Evolutionary conservation across 2,329 filamentous ascomycete species (phyloP).

Genomic region (Blastomyces silverae): DNA sequence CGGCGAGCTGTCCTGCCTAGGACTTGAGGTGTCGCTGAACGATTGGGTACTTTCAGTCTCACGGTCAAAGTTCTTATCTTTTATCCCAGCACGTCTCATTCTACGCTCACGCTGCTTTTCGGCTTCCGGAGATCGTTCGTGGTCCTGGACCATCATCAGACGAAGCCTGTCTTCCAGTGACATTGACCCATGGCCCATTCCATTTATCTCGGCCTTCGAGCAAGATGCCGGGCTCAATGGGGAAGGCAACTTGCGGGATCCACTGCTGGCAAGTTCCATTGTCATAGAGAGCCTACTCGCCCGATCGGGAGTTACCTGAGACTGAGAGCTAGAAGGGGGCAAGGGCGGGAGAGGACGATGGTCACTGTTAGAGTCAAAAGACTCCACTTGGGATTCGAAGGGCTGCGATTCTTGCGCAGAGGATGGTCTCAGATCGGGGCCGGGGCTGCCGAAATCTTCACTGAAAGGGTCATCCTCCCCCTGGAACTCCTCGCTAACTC

Average conservation of each 20-base stretch:
- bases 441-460: conserved; percentile 57
- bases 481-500: conserved; percentile 49
- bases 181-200: conserved; percentile 68
- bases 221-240: conserved; percentile 61
- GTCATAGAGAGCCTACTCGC: conserved; percentile 61
- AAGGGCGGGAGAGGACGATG: conserved; percentile 81
- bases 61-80: conserved; percentile 36
- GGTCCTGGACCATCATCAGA: conserved; percentile 75
- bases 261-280: conserved; percentile 62
- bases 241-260: conserved; percentile 63
- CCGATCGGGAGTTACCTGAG: conserved; percentile 32
- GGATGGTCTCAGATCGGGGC: conserved; percentile 52
- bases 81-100: conserved; percentile 54
- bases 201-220: conserved; percentile 71
- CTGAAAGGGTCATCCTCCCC: conserved; percentile 62
- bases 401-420: conserved; percentile 27
- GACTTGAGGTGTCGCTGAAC: conserved; percentile 25
- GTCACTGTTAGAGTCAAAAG: conserved; percentile 69
- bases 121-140: conserved; percentile 54
- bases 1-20: conserved; percentile 52
- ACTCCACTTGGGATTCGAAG: conserved; percentile 59
- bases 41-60: conserved; percentile 28
- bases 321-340: conserved; percentile 47
- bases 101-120: conserved; percentile 63
- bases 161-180: conserved; percentile 77